Conservation (phyloP, 2,329 filamentous ascomycete species). For the Pseudogymnoascus sp. region DNA sequence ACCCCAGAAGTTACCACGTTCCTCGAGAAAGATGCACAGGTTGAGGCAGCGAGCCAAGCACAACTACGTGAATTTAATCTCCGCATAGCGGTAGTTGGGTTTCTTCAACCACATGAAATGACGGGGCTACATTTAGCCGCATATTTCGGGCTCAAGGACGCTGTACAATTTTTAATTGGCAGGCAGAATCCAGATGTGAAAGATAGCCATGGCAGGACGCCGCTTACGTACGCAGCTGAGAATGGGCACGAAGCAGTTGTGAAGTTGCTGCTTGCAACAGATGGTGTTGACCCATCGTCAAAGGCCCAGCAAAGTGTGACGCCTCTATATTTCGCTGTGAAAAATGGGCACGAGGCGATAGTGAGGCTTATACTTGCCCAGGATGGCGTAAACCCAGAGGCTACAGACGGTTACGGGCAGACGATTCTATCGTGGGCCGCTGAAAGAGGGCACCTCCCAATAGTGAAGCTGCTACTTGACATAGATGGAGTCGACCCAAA, state of each 20-base stretch:
- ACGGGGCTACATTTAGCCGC: conserved; percentile 12
- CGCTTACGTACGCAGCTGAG: not conserved
- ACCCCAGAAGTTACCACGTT: conserved; percentile 10
- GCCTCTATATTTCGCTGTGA: not conserved
- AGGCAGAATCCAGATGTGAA: not conserved
- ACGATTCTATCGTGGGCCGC: not conserved
- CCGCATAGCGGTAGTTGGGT: not conserved
- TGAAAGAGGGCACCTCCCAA: not conserved
- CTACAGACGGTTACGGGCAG: not conserved
- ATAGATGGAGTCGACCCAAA: not conserved
- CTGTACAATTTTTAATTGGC: not conserved
- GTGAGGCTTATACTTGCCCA: not conserved
- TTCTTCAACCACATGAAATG: not conserved
- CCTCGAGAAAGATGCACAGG: conserved; percentile 8
- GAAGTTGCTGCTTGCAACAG: not conserved
- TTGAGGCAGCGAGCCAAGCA: conserved; percentile 11
- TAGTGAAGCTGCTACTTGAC: not conserved
- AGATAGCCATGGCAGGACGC: not conserved
- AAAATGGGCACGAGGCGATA: not conserved
- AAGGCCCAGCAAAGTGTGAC: not conserved
- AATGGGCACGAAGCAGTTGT: not conserved
- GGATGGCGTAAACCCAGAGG: not conserved
- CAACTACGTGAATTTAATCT: not conserved
- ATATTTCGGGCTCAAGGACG: conserved; percentile 6
- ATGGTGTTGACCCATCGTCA: not conserved